Evolutionary conservation across 108 stramenopile species (phyloP).

Genomic region (Pseudonitzschia pungens): DNA sequence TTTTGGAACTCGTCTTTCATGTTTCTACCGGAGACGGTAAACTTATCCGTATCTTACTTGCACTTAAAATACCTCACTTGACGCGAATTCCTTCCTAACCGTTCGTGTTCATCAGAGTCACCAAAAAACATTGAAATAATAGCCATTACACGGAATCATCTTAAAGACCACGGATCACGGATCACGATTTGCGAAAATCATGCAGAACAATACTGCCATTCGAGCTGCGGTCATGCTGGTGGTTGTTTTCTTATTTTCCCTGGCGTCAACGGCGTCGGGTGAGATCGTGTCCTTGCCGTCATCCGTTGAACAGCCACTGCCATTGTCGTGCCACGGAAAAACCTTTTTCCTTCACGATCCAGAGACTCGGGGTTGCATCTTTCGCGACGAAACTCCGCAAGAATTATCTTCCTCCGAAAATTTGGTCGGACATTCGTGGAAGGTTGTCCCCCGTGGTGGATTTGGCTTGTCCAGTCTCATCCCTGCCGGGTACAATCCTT

Average conservation of each 20-base stretch:
- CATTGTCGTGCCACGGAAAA: background rate
- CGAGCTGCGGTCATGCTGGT: background rate
- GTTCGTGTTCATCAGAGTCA: no score
- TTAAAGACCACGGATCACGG: no score
- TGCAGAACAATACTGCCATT: background rate
- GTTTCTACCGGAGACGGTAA: no score
- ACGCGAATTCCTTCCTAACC: no score
- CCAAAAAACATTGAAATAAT: no score
- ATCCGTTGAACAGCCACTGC: background rate
- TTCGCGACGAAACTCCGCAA: no score
- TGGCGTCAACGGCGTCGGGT: background rate
- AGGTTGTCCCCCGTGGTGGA: slow-evolving; percentile 14
- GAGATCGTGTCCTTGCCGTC: background rate
- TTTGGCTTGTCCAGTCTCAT: slow-evolving; percentile 24
- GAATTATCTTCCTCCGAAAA: no score
- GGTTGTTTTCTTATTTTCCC: background rate
- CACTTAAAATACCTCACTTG: no score
- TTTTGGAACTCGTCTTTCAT: no score
- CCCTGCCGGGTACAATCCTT: slow-evolving; percentile 72
- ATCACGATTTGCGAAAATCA: background rate
- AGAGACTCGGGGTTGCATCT: background rate
- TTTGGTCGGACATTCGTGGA: background rate
- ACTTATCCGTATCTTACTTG: no score
- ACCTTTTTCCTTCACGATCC: background rate
- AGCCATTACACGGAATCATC: no score